A percentile compares a stretch with the other conserved stretches of the same genome.
phyloP scores from a whole-genome alignment of 78 protist genomes.

The Dictyostelium capitatum region DNA sequence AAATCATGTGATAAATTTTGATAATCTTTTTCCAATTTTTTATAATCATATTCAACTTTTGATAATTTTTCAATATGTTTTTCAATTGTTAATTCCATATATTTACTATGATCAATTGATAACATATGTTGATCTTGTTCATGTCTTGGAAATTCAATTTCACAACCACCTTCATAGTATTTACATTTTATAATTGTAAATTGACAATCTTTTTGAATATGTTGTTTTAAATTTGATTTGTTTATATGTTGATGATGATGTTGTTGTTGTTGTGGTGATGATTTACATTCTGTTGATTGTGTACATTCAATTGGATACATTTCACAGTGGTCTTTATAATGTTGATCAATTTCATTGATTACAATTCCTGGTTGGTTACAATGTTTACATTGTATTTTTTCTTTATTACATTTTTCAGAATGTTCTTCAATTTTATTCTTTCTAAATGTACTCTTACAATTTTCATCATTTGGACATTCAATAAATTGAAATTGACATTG shows the following conservation, averaged over 20 bases:
- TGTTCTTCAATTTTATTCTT: not conserved
- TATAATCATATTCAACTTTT: not conserved
- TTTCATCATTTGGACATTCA: conserved; percentile 3
- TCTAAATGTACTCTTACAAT: not conserved
- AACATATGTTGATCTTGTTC: not conserved
- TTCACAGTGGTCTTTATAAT: not conserved
- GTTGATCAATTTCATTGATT: not conserved
- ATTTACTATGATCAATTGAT: not conserved
- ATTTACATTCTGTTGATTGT: not conserved
- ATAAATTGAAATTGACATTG: conserved; percentile 3
- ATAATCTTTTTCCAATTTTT: not conserved
- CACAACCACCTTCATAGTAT: not conserved
- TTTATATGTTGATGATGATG: no score
- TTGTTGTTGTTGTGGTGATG: not conserved
- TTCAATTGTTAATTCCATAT: not conserved
- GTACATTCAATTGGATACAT: conserved; percentile 1
- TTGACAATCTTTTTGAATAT: not conserved
- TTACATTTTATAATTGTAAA: not conserved
- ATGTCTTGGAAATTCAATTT: not conserved
- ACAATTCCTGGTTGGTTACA: not conserved
- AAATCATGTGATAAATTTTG: not conserved
- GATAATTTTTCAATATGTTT: conserved; percentile 4
- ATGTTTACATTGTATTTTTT: not conserved
- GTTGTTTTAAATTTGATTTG: not conserved
- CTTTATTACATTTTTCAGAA: not conserved